Evolutionary conservation across 192 early-diverging fungal genomes (phyloP).

Genomic region (Paraglomus brasilianum): DNA sequence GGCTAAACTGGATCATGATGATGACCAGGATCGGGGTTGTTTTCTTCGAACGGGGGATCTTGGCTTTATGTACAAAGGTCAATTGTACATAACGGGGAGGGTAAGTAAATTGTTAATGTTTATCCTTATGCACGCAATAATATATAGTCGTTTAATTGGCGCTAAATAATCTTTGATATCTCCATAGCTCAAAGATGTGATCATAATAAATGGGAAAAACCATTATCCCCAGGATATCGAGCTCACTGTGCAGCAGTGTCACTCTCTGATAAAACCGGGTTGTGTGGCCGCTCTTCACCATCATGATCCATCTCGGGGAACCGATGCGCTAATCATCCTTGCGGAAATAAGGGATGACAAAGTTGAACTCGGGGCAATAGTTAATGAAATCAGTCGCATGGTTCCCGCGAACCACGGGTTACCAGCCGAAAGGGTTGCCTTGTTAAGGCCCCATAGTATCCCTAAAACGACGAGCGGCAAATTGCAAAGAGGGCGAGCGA

Average conservation of each 20-base stretch:
- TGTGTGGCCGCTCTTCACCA: conserved; percentile 26
- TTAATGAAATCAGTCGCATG: neutral
- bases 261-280: conserved; percentile 15
- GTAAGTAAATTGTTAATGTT: conserved; percentile 12
- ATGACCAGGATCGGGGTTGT: conserved; percentile 19
- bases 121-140: neutral
- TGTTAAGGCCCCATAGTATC: conserved; percentile 3
- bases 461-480: conserved; percentile 27
- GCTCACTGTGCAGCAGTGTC: conserved; percentile 14
- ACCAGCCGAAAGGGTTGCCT: neutral
- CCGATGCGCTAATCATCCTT: conserved; percentile 15
- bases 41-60: conserved; percentile 21
- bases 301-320: conserved; percentile 6
- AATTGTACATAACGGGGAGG: conserved; percentile 15
- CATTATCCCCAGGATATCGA: conserved; percentile 29
- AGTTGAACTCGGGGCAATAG: neutral
- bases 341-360: neutral
- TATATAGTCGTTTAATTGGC: neutral
- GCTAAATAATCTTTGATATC: neutral
- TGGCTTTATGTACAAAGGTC: conserved; percentile 22
- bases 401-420: conserved; percentile 20
- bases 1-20: conserved; percentile 1
- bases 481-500: conserved; percentile 1
- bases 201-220: conserved; percentile 26
- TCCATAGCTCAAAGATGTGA: conserved; percentile 19